Evolutionary conservation across 2,329 filamentous ascomycete genomes (phyloP), one percentile per base, ranked within the genome.

Genomic region (Epichloe gansuensis): DNA sequence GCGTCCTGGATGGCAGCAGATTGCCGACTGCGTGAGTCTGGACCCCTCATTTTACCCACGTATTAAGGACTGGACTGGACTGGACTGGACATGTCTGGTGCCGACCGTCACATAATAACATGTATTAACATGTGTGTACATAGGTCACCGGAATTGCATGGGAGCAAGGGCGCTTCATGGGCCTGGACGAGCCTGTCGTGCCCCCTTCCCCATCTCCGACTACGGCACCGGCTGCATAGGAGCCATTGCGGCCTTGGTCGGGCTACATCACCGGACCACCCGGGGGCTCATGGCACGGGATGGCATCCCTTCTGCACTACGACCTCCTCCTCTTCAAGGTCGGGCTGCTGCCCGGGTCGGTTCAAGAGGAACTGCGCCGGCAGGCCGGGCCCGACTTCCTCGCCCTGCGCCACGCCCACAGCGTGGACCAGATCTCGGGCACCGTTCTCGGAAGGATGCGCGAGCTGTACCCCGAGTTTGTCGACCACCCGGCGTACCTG

Each of bases 171-270:
- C 63, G 67, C 7, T 78, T 79, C 57, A 82, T 83, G 78, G 77
- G 76, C 1, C 62, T 81, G 12, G 62, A 76, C 35, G 82, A 85
- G 60, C 82, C 82, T 15, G 75, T 86, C 1, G 78, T 86, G 0
- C 83, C 83, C 81, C 82, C 0, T 81, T 82, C 54, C 79, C 78
- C 34, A 81, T 81, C 57, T 80, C 75, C 23, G 78, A 80, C 67
- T 88, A 88, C 59, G 83, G 83, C 41, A 87, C 84, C 0, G 85
- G 84, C 34, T 86, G 82, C 61, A 82, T 86, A 69, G 85, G 83
- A 3, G 81, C 82, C 45, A 81, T 85, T 58, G 80, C 83, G 3
- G 83, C 83, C 0, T 64, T 88, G 38, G 74, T 75, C 0, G 84
- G 82, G 1, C 71, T 88, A 8, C 81, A 80, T 59, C 75, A 77